Conservation (phyloP, 129 eudicot species). For the Tagetes patula region DNA sequence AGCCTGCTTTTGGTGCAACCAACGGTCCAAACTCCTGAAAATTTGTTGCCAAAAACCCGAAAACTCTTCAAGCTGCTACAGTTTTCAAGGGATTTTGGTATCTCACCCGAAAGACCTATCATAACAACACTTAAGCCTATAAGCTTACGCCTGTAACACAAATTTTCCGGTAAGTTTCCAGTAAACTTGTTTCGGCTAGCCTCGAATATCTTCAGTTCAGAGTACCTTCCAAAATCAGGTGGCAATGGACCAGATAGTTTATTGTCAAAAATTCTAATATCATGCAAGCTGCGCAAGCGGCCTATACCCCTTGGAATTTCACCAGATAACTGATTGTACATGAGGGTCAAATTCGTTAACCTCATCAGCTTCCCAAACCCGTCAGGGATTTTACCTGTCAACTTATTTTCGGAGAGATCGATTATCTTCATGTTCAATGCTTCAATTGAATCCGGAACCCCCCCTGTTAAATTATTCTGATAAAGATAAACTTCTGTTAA, state of each 20-base stretch:
- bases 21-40: conserved; percentile 69
- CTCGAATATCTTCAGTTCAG: conserved; percentile 49
- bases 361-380: conserved; percentile 52
- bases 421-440: conserved; percentile 48
- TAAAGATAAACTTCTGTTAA: conserved; percentile 48
- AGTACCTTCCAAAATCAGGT: conserved; percentile 66
- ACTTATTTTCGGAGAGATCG: conserved; percentile 55
- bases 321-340: conserved; percentile 61
- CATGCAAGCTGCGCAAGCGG: conserved; percentile 43
- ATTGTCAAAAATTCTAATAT: conserved; percentile 45
- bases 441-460: conserved; percentile 55
- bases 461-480: conserved; percentile 54
- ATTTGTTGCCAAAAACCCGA: conserved; percentile 36
- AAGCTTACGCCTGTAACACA: conserved; percentile 51
- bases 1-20: conserved; percentile 59
- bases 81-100: conserved; percentile 55
- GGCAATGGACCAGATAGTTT: conserved; percentile 64
- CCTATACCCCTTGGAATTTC: conserved; percentile 56
- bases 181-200: conserved; percentile 45
- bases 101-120: conserved; percentile 50
- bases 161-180: conserved; percentile 53
- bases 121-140: conserved; percentile 40
- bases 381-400: conserved; percentile 60
- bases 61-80: conserved; percentile 50
- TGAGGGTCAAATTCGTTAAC: conserved; percentile 49